These are phyloP conservation scores for Phytopythium mirpurense DNA, from an alignment of 352 stramenopile species.

Conservation along the genomic window DNA sequence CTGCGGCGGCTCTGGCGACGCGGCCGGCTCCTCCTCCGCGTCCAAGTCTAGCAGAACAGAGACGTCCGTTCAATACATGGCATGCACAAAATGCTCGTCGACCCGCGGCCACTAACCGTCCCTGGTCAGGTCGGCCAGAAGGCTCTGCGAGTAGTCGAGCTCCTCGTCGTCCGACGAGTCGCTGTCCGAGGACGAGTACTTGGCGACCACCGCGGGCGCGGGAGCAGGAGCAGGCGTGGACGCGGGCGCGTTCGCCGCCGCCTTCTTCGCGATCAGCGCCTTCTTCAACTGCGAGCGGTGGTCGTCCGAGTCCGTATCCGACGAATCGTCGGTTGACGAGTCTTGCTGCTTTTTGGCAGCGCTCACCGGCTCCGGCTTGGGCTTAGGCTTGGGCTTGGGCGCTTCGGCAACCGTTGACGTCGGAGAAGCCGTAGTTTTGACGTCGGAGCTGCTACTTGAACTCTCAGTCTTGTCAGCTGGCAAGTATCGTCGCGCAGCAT, in stretches of 20 bases:
- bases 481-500: conserved; percentile 13
- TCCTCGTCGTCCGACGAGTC: conserved; percentile 59
- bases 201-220: conserved; percentile 18
- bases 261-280: conserved; percentile 4
- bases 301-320: conserved; percentile 14
- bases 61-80: conserved; percentile 1
- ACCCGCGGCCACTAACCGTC: conserved; percentile 33
- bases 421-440: background rate
- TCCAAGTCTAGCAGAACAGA: conserved; percentile 18
- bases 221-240: too few species aligned
- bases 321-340: background rate
- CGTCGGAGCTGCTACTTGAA: background rate
- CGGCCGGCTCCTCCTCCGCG: conserved; percentile 19
- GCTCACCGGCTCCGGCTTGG: background rate
- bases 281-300: background rate
- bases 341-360: background rate
- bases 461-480: background rate
- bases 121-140: conserved; percentile 67
- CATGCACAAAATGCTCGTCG: conserved; percentile 10
- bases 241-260: conserved; percentile 7
- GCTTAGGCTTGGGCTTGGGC: too few species aligned
- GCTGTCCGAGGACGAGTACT: conserved; percentile 18
- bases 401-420: conserved; percentile 32
- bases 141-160: conserved; percentile 69
- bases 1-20: conserved; percentile 11